phyloP scores from a whole-genome alignment of 108 stramenopile genomes.

The Skeletonema potamos region DNA sequence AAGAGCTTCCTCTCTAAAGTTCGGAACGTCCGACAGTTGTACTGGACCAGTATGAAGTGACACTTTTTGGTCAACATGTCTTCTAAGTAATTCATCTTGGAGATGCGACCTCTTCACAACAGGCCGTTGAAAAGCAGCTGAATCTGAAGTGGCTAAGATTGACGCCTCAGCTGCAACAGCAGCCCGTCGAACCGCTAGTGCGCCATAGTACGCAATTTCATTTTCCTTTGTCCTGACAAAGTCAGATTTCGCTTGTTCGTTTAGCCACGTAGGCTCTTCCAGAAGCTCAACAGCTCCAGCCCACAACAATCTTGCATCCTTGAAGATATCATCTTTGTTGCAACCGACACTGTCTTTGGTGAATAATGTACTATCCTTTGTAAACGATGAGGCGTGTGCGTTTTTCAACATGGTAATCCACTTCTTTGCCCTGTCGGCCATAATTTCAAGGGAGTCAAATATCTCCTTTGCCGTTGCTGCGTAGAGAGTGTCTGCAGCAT shows the following conservation, averaged over 20 bases:
- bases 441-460: conserved; percentile 52
- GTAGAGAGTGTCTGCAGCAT: conserved; percentile 78
- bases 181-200: conserved; percentile 66
- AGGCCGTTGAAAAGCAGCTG: conserved; percentile 43
- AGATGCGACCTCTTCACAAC: conserved; percentile 47
- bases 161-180: conserved; percentile 70
- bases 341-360: conserved; percentile 9
- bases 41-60: conserved; percentile 56
- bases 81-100: conserved; percentile 66
- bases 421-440: conserved; percentile 65
- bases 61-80: conserved; percentile 40
- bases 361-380: conserved; percentile 22
- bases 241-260: conserved; percentile 51
- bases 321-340: conserved; percentile 51
- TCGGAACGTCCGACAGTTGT: conserved; percentile 59
- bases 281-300: conserved; percentile 79
- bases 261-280: conserved; percentile 63
- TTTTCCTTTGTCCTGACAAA: conserved; percentile 82
- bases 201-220: conserved; percentile 83
- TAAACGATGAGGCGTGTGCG: conserved; percentile 56
- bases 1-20: conserved; percentile 70
- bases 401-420: conserved; percentile 77
- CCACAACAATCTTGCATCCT: conserved; percentile 64
- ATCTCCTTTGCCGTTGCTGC: conserved; percentile 75
- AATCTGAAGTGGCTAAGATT: conserved; percentile 44